Evolutionary conservation across 805 yeast genomes (phyloP), one percentile per base, ranked within the genome.

Genomic region (Starmerella stigmatis): DNA sequence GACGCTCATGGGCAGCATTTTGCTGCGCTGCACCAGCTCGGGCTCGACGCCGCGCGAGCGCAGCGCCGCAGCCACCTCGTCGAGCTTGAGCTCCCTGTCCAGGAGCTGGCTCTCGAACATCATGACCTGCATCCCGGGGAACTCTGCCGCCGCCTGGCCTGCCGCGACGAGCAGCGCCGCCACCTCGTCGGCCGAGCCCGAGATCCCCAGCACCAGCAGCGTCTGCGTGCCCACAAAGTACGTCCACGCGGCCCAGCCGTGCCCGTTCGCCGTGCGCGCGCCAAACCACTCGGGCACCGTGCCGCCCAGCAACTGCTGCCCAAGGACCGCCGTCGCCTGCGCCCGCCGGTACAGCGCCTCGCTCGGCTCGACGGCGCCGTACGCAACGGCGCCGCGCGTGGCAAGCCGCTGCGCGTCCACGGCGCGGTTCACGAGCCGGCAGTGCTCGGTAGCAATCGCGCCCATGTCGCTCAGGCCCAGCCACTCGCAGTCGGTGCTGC

Each of bases 191-290:
- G 45, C 51, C 30, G 49, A 47, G 17, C 53, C 53, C 39, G 32
- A 50, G 21, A 45, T 22, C 6, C 53, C 53, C 5, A 50, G 43
- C 3, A 50, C 23, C 12, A 46, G 28, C 26, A 46, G 31, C 29
- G 31, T 46, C 5, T 35, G 17, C 17, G 29, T 32, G 17, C 11
- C 36, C n/a, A 49, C 33, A 41, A 47, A 32, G 31, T 50, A 47
- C 8, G 53, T 43, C 53, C 53, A 50, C 20, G 51, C 30, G 3
- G 45, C 35, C 53, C 53, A 50, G 28, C 53, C 51, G 30, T 50
- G 50, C 29, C 51, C 49, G 29, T 50, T 48, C 6, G 26, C 11
- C 12, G 48, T 44, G 19, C 54, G 50, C n/a, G 54, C 54, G 10
- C 41, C 44, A 33, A 45, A 51, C 26, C 16, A 16, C 20, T 26